Percentiles rank a stretch among this genome's conserved stretches.
These are phyloP conservation scores for Hypoxylon sp. DNA, from an alignment of 2,329 filamentous ascomycete species.

Conservation along the genomic window DNA sequence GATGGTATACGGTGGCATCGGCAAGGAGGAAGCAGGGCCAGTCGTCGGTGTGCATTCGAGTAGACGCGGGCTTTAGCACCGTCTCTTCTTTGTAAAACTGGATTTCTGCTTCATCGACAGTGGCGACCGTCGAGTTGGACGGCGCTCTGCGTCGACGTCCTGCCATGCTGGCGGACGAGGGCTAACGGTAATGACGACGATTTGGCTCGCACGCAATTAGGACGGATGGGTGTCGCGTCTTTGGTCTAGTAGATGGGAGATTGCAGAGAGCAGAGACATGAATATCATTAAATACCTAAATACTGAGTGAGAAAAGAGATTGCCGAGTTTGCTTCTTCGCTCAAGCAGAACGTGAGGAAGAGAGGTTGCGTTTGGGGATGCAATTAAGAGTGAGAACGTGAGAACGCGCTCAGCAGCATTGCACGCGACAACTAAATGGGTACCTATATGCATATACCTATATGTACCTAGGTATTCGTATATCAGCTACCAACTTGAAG, in stretches of 20 bases:
- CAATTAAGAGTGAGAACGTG: conserved; percentile 7
- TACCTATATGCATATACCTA: not conserved
- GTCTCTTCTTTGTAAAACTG: conserved; percentile 46
- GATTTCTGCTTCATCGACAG: conserved; percentile 48
- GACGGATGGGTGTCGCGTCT: conserved; percentile 20
- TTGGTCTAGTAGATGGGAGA: not conserved
- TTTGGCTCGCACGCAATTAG: conserved; percentile 46
- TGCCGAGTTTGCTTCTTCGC: not conserved
- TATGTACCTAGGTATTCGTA: no score
- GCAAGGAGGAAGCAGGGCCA: conserved; percentile 70
- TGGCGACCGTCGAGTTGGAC: conserved; percentile 57
- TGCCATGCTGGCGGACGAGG: conserved; percentile 45
- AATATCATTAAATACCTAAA: not conserved
- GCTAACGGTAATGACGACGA: not conserved
- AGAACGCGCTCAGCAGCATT: conserved; percentile 19
- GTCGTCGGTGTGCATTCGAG: conserved; percentile 53
- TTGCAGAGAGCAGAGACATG: not conserved
- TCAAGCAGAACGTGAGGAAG: not conserved
- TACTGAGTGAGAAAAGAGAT: not conserved
- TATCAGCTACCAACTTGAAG: no score
- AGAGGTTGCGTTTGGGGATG: not conserved
- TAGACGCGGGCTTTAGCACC: conserved; percentile 48
- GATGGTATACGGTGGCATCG: conserved; percentile 66
- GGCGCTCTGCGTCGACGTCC: conserved; percentile 50
- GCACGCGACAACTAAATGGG: no score